Evolutionary conservation across 1,284 basidiomycete genomes (phyloP).

Genomic region (Cryptococcus amylolentus): DNA sequence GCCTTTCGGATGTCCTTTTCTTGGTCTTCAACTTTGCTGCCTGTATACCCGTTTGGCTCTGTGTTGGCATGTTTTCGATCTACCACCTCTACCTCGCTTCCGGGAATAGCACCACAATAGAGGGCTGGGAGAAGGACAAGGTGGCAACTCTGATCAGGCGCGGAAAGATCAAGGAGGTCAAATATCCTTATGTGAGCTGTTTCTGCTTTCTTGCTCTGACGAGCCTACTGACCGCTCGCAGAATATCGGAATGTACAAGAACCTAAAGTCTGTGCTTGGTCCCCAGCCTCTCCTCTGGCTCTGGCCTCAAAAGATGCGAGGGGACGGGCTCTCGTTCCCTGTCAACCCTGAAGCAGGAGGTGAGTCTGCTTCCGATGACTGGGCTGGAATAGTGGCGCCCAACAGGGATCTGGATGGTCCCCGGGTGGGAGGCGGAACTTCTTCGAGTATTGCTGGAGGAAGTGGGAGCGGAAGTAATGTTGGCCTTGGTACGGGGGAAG

Average conservation of each 20-base stretch:
- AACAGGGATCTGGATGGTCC: constrained; percentile 14
- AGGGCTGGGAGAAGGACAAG: constrained; percentile 89
- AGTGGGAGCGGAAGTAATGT: constrained; percentile 9
- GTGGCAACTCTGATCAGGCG: constrained; percentile 76
- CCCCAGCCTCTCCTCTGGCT: constrained; percentile 73
- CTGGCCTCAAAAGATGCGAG: constrained; percentile 59
- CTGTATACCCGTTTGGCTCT: constrained; percentile 77
- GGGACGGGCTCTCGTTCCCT: constrained; percentile 73
- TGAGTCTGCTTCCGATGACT: constrained; percentile 54
- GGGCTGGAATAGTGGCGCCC: constrained; percentile 37
- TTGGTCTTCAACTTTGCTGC: constrained; percentile 82
- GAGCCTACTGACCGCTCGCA: constrained; percentile 37
- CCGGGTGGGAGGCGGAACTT: neutral
- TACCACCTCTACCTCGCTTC: constrained; percentile 83
- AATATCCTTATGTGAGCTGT: constrained; percentile 81
- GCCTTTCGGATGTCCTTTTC: constrained; percentile 69
- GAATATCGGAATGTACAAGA: constrained; percentile 71
- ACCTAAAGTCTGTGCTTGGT: constrained; percentile 75
- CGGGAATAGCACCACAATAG: constrained; percentile 90
- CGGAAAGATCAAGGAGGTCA: constrained; percentile 81
- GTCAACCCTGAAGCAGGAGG: constrained; percentile 73
- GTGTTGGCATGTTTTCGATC: constrained; percentile 82
- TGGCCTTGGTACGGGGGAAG: constrained; percentile 11
- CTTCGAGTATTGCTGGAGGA: neutral
- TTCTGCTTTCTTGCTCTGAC: neutral